Evolutionary conservation across 164 flowering plant species (phyloP).

Genomic region (Litsea cubeba): DNA sequence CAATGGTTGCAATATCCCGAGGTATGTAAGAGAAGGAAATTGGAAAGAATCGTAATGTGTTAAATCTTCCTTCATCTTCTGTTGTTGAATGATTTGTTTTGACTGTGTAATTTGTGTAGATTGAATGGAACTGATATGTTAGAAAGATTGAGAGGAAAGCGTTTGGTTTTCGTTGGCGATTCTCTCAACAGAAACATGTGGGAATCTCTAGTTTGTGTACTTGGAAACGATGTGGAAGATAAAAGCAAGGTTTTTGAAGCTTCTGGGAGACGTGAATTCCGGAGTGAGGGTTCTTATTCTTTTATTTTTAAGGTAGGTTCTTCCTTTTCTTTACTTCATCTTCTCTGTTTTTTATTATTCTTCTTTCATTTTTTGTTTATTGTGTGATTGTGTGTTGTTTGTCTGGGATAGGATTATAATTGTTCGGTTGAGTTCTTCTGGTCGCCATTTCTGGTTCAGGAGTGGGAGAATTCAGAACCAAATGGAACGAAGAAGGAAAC

Average conservation of each 20-base stretch:
- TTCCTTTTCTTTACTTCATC: not conserved
- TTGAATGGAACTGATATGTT: slow-evolving; percentile 63
- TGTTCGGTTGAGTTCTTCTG: slow-evolving; percentile 78
- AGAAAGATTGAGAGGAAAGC: slow-evolving; percentile 66
- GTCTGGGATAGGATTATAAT: slow-evolving; percentile 54
- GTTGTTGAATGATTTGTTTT: not conserved
- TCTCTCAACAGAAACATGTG: slow-evolving; percentile 97
- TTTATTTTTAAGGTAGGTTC: slow-evolving; percentile 60
- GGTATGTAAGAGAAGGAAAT: slow-evolving; percentile 31
- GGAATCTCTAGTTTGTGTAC: slow-evolving; percentile 91
- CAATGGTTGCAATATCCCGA: slow-evolving; percentile 68
- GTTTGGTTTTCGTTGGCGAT: slow-evolving; percentile 94
- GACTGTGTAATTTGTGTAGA: slow-evolving; percentile 28
- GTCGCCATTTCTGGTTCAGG: slow-evolving; percentile 48
- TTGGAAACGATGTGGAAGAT: slow-evolving; percentile 59
- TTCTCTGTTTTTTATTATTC: not conserved
- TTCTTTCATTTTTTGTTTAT: too few species aligned
- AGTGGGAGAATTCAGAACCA: slow-evolving; percentile 34
- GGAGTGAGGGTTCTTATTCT: slow-evolving; percentile 70
- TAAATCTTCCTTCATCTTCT: too few species aligned
- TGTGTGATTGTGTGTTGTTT: too few species aligned
- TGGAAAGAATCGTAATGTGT: not conserved
- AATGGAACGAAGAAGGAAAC: slow-evolving; percentile 66
- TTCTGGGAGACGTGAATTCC: slow-evolving; percentile 61
- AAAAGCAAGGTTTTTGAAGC: slow-evolving; percentile 75